Evolutionary conservation across 495 filamentous ascomycete genomes (phyloP), one percentile per base, ranked within the genome.

Genomic region (Lophiotrema nucula): DNA sequence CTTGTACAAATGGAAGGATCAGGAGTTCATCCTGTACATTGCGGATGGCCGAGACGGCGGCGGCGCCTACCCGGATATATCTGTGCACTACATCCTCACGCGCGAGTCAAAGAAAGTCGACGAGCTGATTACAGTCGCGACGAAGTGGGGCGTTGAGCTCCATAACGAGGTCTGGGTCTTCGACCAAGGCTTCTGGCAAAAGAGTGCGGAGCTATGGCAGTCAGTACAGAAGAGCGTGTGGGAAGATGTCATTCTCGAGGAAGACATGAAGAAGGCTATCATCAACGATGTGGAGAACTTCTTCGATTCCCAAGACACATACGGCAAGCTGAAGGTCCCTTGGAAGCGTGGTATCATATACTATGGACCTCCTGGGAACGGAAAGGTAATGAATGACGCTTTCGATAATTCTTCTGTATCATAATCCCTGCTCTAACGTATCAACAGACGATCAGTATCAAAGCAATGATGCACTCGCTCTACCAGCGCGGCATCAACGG

Each of bases 191-290:
- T 72, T 53, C 13, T 89, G 84, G 86, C 60, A 73, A 54, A 88
- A 86, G 72, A 79, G 67, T 60, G 64, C 63, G 4, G 81, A 81
- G 60, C 76, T 88, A 12, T 88, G 73, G 70, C 49, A 78, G 33
- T 78, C 76, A 52, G 73, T 87, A 27, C 72, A 77, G 63, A 77
- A 79, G 23, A 70, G 78, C 2, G 69, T 72, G 24, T 88, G 84
- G 85, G 78, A 82, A 3, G 77, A 81, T 51, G 84, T 88, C 12
- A 86, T 88, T 33, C 72, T 88, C n/a, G 80, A 85, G 35, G 67
- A 74, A 38, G 70, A 72, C 38, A 83, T 84, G 77, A 88, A 88
- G 70, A 73, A 75, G 44, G 69, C 73, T 13, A 74, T 88, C 37
- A 80, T 81, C 22, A 63, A 73, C 5, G 84, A 88, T 67, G 79